phyloP scores from a whole-genome alignment of 495 filamentous ascomycete genomes.

The Penicillium pancosmium region DNA sequence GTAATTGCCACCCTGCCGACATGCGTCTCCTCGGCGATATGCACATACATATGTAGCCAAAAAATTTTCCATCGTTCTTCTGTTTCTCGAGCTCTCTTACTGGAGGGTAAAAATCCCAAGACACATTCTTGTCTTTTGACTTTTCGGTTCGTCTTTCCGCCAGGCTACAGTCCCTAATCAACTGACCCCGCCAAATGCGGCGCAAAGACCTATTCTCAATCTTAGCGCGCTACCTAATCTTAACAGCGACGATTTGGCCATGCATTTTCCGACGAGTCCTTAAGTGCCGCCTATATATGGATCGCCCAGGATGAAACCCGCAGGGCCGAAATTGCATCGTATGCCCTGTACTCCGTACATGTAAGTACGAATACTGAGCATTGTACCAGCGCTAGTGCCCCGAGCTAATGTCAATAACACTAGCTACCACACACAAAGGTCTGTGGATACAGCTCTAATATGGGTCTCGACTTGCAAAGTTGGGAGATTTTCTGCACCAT shows the following conservation, averaged over 20 bases:
- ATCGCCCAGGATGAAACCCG: background rate
- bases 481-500: no score
- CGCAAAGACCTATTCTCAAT: conserved; percentile 1
- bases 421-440: no score
- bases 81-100: no score
- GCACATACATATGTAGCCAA: no score
- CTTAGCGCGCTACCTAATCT: conserved; percentile 13
- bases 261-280: background rate
- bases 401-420: background rate
- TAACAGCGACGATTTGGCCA: conserved; percentile 3
- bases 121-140: background rate
- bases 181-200: background rate
- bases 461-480: no score
- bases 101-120: background rate
- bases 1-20: no score
- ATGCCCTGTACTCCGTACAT: background rate
- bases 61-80: no score
- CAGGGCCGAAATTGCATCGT: background rate
- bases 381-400: background rate
- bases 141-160: background rate
- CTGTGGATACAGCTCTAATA: no score
- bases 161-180: background rate
- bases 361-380: no score
- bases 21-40: no score
- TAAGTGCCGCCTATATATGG: background rate